Evolutionary conservation across 768 basidiomycete species (phyloP), one percentile per base, ranked within the genome.

Genomic region (Tylopilus rubrobrunneus): DNA sequence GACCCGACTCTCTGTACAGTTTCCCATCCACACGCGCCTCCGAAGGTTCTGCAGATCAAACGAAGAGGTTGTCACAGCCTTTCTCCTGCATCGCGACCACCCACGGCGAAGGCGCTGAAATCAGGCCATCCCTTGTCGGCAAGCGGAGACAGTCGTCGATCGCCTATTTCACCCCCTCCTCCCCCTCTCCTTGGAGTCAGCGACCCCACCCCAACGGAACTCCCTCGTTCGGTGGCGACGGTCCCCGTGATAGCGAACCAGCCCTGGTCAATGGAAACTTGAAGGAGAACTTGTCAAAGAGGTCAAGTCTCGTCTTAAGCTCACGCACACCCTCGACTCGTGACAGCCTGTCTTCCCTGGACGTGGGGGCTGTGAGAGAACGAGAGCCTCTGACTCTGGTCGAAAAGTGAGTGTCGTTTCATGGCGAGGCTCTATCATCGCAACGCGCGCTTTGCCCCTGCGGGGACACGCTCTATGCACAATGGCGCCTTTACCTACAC

Each of bases 331-430:
- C 53, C 12, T 59, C 63, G 14, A 45, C 57, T 7, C 57, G 54
- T 8, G 60, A 68, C 36, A 60, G 67, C 52, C 10, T 57, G n/a
- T 50, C 49, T 37, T 63, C 56, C 5, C 6, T 7, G 29, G 64
- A 64, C 27, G 57, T 29, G 2, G 8, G 47, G 0, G 46, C 29
- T 9, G 7, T 23, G 8, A 63, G 45, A 44, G 64, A 68, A 31
- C 63, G 64, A 21, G 72, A 72, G n/a, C 84, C 83, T 15, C 62
- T 80, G 50, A 92, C 89, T 0, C 67, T 90, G 51, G 79, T 81
- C 46, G 89, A 91, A 71, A 86, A 83, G 87, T 90, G 64, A 55
- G 83, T 77, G 5, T 31, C 8, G 21, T 47, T 42, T 17, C 19
- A 53, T 48, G 40, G 15, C 37, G 36, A 3, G 23, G 1, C 21